Evolutionary conservation across 306 rosid genomes (phyloP).

Genomic region (Vigna unguiculata): DNA sequence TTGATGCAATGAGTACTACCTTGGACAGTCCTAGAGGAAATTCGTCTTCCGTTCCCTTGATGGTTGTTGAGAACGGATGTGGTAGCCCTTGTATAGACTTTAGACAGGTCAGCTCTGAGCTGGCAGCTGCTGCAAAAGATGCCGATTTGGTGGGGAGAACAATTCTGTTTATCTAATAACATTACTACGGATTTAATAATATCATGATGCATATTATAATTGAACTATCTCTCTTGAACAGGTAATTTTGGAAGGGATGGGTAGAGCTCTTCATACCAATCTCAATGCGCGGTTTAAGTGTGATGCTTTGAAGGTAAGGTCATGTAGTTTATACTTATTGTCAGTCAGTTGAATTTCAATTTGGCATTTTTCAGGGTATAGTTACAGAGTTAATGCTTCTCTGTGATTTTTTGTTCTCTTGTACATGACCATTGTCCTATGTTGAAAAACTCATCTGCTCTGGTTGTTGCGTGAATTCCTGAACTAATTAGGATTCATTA

Average conservation of each 20-base stretch:
- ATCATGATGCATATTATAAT: constrained; percentile 34
- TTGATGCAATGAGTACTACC: constrained; percentile 86
- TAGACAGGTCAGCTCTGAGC: constrained; percentile 98
- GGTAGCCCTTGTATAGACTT: constrained; percentile 98
- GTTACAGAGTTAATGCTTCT: neutral
- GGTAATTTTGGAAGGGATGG: constrained; percentile 99
- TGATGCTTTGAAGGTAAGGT: constrained; percentile 85
- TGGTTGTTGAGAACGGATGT: constrained; percentile 97
- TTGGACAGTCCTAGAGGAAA: constrained; percentile 62
- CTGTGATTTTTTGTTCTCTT: constrained; percentile 30
- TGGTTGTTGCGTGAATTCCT: constrained; percentile 17
- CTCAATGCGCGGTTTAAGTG: constrained; percentile 85
- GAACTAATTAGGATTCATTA: constrained; percentile 26
- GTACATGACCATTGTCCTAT: constrained; percentile 3
- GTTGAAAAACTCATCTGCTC: neutral
- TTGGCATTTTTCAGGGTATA: neutral
- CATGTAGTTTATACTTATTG: constrained; percentile 10
- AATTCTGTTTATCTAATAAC: constrained; percentile 31
- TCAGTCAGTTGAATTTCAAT: constrained; percentile 1
- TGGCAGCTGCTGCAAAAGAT: constrained; percentile 93
- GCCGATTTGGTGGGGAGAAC: constrained; percentile 80
- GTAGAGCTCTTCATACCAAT: constrained; percentile 93
- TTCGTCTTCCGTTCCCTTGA: constrained; percentile 72
- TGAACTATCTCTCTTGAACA: constrained; percentile 47
- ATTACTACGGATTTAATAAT: constrained; percentile 9